Base-by-base conservation (phyloP, 306 rosid genomes). In the Urtica urens region DNA sequence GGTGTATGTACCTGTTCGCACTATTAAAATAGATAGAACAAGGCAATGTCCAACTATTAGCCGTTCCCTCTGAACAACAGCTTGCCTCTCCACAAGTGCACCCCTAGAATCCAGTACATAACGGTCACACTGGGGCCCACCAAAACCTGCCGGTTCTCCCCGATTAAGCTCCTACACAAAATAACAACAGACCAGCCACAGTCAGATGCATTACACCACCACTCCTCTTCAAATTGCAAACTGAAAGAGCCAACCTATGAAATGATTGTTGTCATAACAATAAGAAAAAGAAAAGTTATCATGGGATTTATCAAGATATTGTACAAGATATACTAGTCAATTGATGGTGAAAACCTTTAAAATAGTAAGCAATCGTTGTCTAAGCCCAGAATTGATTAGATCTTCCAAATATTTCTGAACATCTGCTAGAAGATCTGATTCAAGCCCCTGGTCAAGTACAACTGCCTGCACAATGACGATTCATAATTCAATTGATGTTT, bases 381-480 rank as follows among this genome's bases (percentile, higher is more conserved):
- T 63, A 66, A 81, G 86, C 41, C 97, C 97, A 46, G 68, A 63
- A 57, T 62, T 70, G 47, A 90, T 74, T 53, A 84, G 82, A 78
- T 81, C 88, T 75, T 84, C 97, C 53, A 90, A 54, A 72, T 74
- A 78, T 65, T 75, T 81, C 58, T 90, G 95, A 60, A 90, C 69
- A 63, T 84, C 97, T 22, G 73, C 60, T 70, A 81, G 58, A 49
- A 81, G 48, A 62, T 78, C 93, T 66, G 74, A 75, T 49, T 78
- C 95, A 50, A 84, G 77, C 42, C 97, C 95, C 69, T 77, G 97
- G 57, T 90, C 97, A 60, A 90, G 84, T 54, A 90, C 97, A 68
- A 84, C 87, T 10, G 97, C 93, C 97, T 90, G 69, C 55, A 73
- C 48, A 55, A 49, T 49, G 1, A 48, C 51, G 38, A 47, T 46